Percentiles rank a stretch among this genome's conserved stretches.
Conservation (phyloP, 108 stramenopile species). For the Stephanodiscus triporus region DNA sequence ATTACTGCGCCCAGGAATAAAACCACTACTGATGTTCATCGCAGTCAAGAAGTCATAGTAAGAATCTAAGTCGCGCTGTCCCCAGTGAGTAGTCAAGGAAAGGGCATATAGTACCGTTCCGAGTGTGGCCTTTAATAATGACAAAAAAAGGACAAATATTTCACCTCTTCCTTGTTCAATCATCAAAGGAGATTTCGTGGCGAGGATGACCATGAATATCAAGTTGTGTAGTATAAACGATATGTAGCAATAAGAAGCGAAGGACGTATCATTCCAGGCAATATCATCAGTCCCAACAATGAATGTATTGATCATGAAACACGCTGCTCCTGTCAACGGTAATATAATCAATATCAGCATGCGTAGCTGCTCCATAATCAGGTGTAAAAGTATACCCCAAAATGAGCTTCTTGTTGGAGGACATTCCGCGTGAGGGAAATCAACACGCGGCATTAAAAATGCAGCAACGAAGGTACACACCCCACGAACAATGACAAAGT, state of each 20-base stretch:
- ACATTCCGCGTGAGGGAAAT: background rate
- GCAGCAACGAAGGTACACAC: slow-evolving; percentile 4
- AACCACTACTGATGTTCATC: slow-evolving; percentile 2
- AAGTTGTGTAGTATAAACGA: slow-evolving; percentile 8
- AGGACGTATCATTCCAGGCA: slow-evolving; percentile 10
- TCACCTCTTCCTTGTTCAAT: slow-evolving; percentile 8
- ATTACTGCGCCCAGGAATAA: slow-evolving; percentile 9
- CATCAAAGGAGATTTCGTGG: slow-evolving; percentile 4
- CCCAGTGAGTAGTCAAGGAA: slow-evolving; percentile 16
- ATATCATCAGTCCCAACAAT: slow-evolving; percentile 8
- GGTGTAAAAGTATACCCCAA: background rate
- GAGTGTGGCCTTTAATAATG: slow-evolving; percentile 27
- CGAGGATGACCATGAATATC: slow-evolving; percentile 6
- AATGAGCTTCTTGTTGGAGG: background rate
- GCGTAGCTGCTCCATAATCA: slow-evolving; percentile 4
- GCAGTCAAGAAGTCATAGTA: slow-evolving; percentile 18
- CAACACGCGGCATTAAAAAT: background rate
- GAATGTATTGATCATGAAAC: slow-evolving; percentile 1
- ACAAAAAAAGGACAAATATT: slow-evolving; percentile 17
- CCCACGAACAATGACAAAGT: slow-evolving; percentile 25
- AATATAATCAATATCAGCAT: background rate
- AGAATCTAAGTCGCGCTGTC: slow-evolving; percentile 7
- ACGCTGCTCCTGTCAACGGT: slow-evolving; percentile 1
- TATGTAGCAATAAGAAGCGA: slow-evolving; percentile 20
- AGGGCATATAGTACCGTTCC: slow-evolving; percentile 31